phyloP scores from a whole-genome alignment of 179 eudicot genomes.

The Camellia oleifera region DNA sequence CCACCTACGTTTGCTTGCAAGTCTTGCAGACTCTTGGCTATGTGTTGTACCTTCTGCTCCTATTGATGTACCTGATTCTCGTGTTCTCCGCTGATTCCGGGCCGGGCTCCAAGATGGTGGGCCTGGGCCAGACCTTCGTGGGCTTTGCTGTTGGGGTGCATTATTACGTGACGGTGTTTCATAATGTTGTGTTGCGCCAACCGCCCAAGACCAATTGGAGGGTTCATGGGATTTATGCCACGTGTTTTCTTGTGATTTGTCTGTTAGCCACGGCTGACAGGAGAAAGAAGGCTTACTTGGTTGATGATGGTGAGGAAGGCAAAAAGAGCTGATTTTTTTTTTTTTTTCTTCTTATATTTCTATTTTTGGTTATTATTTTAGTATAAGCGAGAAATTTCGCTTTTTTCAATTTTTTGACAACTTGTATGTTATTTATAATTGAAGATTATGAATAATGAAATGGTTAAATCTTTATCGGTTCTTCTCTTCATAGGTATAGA shows the following conservation, averaged over 20 bases:
- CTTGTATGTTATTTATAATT: not conserved
- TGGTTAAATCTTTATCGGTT: not conserved
- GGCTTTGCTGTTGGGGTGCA: conserved; percentile 89
- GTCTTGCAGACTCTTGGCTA: conserved; percentile 75
- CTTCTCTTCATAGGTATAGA: too few relatives aligned
- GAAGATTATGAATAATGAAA: not conserved
- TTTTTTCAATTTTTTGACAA: not conserved
- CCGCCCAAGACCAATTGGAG: conserved; percentile 88
- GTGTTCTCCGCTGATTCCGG: conserved; percentile 74
- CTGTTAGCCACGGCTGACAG: conserved; percentile 63
- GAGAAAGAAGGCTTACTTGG: conserved; percentile 77
- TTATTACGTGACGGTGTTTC: conserved; percentile 89
- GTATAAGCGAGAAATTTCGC: conserved; percentile 9
- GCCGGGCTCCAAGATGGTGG: conserved; percentile 56
- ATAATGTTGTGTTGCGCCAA: conserved; percentile 66
- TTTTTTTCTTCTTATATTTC: not conserved
- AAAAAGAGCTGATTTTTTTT: conserved; percentile 46
- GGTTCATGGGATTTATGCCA: conserved; percentile 79
- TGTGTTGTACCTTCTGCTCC: conserved; percentile 60
- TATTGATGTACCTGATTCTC: conserved; percentile 65
- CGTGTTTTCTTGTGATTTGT: conserved; percentile 85
- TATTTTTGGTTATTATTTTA: not conserved
- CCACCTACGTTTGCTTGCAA: conserved; percentile 72
- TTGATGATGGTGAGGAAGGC: conserved; percentile 69
- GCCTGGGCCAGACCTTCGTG: conserved; percentile 75